phyloP scores from a whole-genome alignment of 2,329 filamentous ascomycete species.

The Simplicillium aogashimaense region DNA sequence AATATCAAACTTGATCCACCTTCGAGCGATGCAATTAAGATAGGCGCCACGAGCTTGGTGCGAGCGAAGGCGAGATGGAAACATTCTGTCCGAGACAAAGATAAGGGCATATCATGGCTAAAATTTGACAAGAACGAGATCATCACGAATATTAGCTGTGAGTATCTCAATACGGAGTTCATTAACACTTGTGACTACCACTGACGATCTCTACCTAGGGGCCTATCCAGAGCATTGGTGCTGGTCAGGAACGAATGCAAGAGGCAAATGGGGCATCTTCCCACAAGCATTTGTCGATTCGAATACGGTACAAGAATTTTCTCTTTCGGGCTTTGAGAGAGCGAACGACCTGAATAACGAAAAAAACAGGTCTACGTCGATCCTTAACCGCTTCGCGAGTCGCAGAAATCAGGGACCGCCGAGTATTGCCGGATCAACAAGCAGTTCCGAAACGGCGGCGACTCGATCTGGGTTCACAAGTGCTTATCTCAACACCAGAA shows the following conservation, averaged over 20 bases:
- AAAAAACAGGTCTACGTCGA: constrained; percentile 19
- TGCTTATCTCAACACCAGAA: too few relatives aligned
- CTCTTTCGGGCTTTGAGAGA: constrained; percentile 15
- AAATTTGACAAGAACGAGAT: constrained; percentile 56
- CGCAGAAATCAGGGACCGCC: constrained; percentile 13
- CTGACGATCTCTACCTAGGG: constrained; percentile 19
- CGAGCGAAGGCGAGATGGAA: constrained; percentile 42
- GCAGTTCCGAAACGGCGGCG: constrained; percentile 17
- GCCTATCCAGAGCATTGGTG: constrained; percentile 41
- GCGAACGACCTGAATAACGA: constrained; percentile 22
- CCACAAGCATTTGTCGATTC: constrained; percentile 38
- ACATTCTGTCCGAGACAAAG: constrained; percentile 33
- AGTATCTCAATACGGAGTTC: constrained; percentile 14
- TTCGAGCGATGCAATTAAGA: constrained; percentile 32
- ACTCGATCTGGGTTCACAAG: constrained; percentile 2
- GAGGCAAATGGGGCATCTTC: constrained; percentile 44
- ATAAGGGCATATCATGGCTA: constrained; percentile 34
- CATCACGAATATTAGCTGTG: constrained; percentile 54
- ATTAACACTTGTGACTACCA: background rate
- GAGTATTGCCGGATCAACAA: constrained; percentile 22
- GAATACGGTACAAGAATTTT: constrained; percentile 29
- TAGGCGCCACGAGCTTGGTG: constrained; percentile 34
- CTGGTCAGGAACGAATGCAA: constrained; percentile 43
- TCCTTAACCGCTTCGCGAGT: constrained; percentile 24
- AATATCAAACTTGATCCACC: constrained; percentile 37